These are phyloP conservation scores for Rhodotorula diobovata DNA, from an alignment of 768 basidiomycete species.

Conservation along the genomic window DNA sequence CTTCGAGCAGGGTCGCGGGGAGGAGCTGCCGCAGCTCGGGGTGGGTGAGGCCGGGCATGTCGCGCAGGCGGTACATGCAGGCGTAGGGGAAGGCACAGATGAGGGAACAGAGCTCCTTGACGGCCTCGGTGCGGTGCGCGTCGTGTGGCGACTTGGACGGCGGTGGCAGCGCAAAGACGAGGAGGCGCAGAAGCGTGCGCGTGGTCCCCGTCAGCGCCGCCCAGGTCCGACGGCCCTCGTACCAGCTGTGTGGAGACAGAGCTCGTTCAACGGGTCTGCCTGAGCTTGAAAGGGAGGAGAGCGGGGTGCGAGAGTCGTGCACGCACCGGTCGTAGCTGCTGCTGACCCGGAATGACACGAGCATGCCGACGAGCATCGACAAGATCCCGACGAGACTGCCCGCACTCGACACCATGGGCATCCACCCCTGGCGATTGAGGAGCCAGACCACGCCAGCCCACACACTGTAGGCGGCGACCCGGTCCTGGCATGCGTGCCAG, in stretches of 20 bases:
- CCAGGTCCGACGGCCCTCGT: conserved; percentile 36
- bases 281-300: not conserved
- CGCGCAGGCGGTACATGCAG: conserved; percentile 34
- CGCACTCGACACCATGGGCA: not conserved
- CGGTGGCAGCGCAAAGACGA: conserved; percentile 26
- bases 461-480: not conserved
- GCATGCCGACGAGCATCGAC: conserved; percentile 13
- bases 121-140: not conserved
- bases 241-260: conserved; percentile 36
- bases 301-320: too few species aligned
- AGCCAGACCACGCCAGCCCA: conserved; percentile 17
- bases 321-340: conserved; percentile 23
- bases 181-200: conserved; percentile 30
- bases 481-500: not conserved
- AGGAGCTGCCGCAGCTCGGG: conserved; percentile 22
- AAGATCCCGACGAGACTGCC: conserved; percentile 15
- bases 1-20: conserved; percentile 15
- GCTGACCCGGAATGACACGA: conserved; percentile 12
- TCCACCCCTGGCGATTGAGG: not conserved
- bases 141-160: conserved; percentile 2
- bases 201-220: conserved; percentile 21
- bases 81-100: conserved; percentile 36
- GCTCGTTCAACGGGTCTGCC: too few species aligned
- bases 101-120: conserved; percentile 17
- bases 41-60: conserved; percentile 20